phyloP scores from a whole-genome alignment of 2,329 filamentous ascomycete species.

The Aspergillus pseudoterreus region DNA sequence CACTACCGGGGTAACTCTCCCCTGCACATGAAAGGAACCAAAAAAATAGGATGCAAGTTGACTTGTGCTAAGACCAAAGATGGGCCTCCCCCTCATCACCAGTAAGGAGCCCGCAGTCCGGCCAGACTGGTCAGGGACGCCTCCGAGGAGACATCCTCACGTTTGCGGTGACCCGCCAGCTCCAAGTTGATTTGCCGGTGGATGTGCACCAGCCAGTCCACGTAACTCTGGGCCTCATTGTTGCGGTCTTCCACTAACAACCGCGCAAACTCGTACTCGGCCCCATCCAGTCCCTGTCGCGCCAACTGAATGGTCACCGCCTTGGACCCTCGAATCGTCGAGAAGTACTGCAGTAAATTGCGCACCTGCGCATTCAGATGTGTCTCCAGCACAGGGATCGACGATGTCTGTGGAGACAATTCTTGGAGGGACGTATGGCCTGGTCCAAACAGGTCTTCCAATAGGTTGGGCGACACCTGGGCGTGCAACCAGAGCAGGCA shows the following conservation, averaged over 20 bases:
- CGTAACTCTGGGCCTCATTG: slow-evolving; percentile 96
- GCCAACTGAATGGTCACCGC: slow-evolving; percentile 86
- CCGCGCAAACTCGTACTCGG: slow-evolving; percentile 93
- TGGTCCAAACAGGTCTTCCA: slow-evolving; percentile 84
- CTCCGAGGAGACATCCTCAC: slow-evolving; percentile 41
- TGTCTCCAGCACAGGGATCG: slow-evolving; percentile 79
- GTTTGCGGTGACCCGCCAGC: slow-evolving; percentile 51
- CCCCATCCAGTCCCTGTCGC: slow-evolving; percentile 86
- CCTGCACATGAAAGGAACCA: slow-evolving; percentile 17
- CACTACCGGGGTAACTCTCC: not conserved
- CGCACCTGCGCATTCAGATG: slow-evolving; percentile 92
- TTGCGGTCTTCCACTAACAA: slow-evolving; percentile 91
- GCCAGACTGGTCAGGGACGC: slow-evolving; percentile 44
- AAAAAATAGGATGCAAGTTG: slow-evolving; percentile 10
- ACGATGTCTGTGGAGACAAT: slow-evolving; percentile 76
- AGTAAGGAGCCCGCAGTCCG: slow-evolving; percentile 45
- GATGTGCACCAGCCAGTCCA: slow-evolving; percentile 95
- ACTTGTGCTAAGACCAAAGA: not conserved
- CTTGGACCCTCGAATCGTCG: slow-evolving; percentile 76
- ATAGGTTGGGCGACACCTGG: slow-evolving; percentile 86
- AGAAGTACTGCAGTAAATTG: slow-evolving; percentile 86
- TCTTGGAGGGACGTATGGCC: slow-evolving; percentile 66
- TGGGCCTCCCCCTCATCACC: slow-evolving; percentile 23
- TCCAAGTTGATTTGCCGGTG: slow-evolving; percentile 92
- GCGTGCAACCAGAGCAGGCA: slow-evolving; percentile 89